Percentiles rank a stretch among this genome's conserved stretches.
phyloP scores from a whole-genome alignment of 169 alveolate genomes.

The Amoebophrya sp. region DNA sequence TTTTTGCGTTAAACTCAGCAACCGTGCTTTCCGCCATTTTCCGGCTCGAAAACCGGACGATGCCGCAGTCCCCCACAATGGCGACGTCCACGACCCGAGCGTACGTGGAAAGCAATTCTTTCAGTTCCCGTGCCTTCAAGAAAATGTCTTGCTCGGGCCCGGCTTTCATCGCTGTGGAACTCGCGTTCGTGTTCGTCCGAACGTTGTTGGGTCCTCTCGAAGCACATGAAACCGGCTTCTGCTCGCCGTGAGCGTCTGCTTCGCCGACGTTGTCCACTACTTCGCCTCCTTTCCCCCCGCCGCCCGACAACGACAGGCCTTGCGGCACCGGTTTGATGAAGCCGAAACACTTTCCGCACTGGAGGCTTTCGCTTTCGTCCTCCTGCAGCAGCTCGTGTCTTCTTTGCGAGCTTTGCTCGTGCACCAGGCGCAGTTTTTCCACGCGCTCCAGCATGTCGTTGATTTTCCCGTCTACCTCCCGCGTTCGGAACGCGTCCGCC shows the following conservation, averaged over 20 bases:
- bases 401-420: neutral
- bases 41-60: neutral
- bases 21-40: neutral
- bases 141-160: too few species aligned
- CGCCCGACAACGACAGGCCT: too few species aligned
- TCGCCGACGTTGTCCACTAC: too few species aligned
- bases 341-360: neutral
- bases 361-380: neutral
- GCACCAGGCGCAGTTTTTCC: neutral
- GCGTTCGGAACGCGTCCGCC: neutral
- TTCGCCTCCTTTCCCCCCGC: too few species aligned
- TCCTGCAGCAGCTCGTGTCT: neutral
- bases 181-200: too few species aligned
- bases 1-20: neutral
- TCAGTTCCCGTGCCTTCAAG: neutral
- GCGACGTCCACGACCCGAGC: neutral
- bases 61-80: neutral
- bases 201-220: too few species aligned
- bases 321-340: neutral
- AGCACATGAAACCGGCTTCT: too few species aligned
- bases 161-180: too few species aligned
- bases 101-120: neutral
- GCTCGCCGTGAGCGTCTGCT: too few species aligned
- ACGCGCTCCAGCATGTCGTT: neutral
- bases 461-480: neutral